Conservation (phyloP, 352 stramenopile genomes). For the Phytophthora capsici region DNA sequence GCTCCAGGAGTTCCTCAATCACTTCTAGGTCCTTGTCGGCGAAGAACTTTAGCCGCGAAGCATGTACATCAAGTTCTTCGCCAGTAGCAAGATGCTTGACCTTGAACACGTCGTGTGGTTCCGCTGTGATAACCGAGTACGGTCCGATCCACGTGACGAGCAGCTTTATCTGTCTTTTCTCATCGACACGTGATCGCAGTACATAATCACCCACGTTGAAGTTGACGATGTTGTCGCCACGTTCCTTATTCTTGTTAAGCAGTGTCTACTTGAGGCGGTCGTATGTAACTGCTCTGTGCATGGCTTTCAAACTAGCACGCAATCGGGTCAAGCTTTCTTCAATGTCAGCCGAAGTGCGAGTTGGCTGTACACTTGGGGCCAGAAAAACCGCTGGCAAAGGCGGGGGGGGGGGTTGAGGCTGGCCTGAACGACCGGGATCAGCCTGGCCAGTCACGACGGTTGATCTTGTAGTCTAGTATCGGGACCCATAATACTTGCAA, state of each 20-base stretch:
- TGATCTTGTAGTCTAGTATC: conserved; percentile 38
- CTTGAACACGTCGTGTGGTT: conserved; percentile 12
- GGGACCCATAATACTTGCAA: conserved; percentile 29
- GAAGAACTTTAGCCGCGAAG: conserved; percentile 27
- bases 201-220: conserved; percentile 27
- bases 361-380: background rate
- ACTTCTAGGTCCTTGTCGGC: conserved; percentile 18
- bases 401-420: background rate
- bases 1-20: conserved; percentile 18
- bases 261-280: conserved; percentile 14
- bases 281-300: conserved; percentile 19
- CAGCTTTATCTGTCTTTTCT: no score
- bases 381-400: conserved; percentile 13
- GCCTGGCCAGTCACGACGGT: conserved; percentile 6
- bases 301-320: conserved; percentile 12
- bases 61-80: conserved; percentile 21
- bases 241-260: conserved; percentile 22
- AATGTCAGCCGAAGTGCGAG: conserved; percentile 10
- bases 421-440: conserved; percentile 27
- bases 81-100: conserved; percentile 24
- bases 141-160: conserved; percentile 25
- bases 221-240: conserved; percentile 24
- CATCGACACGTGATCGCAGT: conserved; percentile 6
- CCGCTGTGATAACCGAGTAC: conserved; percentile 18
- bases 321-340: conserved; percentile 5